Percentiles rank a stretch among this genome's conserved stretches.
phyloP scores from a whole-genome alignment of 1,284 basidiomycete species.

The Fistulina hepatica region DNA sequence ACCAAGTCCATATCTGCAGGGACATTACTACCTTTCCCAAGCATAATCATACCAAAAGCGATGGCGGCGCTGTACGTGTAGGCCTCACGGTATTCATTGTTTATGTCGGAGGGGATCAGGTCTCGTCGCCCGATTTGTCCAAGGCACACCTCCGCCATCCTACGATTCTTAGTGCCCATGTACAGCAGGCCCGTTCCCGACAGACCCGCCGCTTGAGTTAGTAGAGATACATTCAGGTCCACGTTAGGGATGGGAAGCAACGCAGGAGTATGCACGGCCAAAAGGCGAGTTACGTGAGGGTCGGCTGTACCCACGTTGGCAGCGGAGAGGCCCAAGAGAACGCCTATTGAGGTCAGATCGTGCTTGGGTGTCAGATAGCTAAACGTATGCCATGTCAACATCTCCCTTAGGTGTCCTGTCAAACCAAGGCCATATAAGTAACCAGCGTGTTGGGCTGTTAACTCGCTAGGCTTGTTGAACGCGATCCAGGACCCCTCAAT shows the following conservation, averaged over 20 bases:
- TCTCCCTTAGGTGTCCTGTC: slow-evolving; percentile 78
- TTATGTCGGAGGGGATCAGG: slow-evolving; percentile 70
- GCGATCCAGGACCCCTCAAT: slow-evolving; percentile 90
- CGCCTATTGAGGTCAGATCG: slow-evolving; percentile 87
- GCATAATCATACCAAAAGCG: slow-evolving; percentile 92
- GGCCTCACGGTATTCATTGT: slow-evolving; percentile 79
- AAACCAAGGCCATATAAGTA: slow-evolving; percentile 90
- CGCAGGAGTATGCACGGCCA: slow-evolving; percentile 90
- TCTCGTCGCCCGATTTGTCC: slow-evolving; percentile 73
- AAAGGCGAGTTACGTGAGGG: slow-evolving; percentile 77
- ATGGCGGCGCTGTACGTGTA: slow-evolving; percentile 86
- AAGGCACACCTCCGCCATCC: slow-evolving; percentile 88
- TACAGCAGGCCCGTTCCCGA: slow-evolving; percentile 87
- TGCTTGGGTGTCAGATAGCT: slow-evolving; percentile 92
- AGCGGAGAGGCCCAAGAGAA: slow-evolving; percentile 85
- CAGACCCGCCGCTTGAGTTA: slow-evolving; percentile 86
- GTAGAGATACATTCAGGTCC: slow-evolving; percentile 81
- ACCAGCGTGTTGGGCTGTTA: slow-evolving; percentile 88
- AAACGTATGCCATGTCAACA: slow-evolving; percentile 86
- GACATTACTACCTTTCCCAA: slow-evolving; percentile 72
- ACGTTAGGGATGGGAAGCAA: slow-evolving; percentile 80
- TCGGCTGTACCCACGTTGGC: slow-evolving; percentile 88
- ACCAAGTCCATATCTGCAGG: slow-evolving; percentile 68
- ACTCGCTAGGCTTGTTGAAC: slow-evolving; percentile 80
- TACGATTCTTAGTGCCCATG: slow-evolving; percentile 76